phyloP scores from a whole-genome alignment of 495 filamentous ascomycete species.

The Elaphomyces granulatus region DNA sequence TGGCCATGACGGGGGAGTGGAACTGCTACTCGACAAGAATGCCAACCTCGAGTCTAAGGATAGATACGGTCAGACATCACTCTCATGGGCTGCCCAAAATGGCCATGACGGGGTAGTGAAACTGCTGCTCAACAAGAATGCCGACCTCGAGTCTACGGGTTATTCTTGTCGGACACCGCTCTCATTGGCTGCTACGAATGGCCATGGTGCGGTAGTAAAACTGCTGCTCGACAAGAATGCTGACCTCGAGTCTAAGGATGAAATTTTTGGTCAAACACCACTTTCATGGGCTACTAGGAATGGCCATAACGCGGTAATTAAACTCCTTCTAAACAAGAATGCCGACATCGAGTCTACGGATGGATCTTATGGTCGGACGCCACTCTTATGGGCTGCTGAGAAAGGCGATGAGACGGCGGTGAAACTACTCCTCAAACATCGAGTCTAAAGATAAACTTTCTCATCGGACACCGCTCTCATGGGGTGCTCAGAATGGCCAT shows the following conservation, averaged over 20 bases:
- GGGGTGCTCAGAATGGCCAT: too few relatives aligned
- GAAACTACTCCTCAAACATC: too few relatives aligned
- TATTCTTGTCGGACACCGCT: too few relatives aligned
- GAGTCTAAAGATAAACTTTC: too few relatives aligned
- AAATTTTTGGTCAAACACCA: conserved; percentile 2
- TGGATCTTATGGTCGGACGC: neutral
- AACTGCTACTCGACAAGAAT: conserved; percentile 13
- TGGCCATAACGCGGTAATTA: conserved; percentile 11
- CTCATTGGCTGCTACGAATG: conserved; percentile 5
- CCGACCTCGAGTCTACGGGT: too few relatives aligned
- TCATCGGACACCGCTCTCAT: too few relatives aligned
- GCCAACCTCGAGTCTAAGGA: conserved; percentile 12
- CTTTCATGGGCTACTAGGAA: neutral
- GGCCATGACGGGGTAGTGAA: conserved; percentile 11
- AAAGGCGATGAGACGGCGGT: neutral
- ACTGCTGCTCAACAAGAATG: too few relatives aligned
- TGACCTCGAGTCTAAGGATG: conserved; percentile 9
- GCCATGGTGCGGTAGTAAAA: conserved; percentile 11
- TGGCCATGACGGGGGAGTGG: conserved; percentile 12
- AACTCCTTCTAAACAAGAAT: conserved; percentile 10
- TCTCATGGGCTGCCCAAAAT: neutral
- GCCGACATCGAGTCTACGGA: too few relatives aligned
- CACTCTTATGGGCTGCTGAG: neutral
- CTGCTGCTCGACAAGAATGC: conserved; percentile 15
- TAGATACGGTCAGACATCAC: conserved; percentile 3